Evolutionary conservation across 2,329 filamentous ascomycete genomes (phyloP), one percentile per base, ranked within the genome.

Genomic region (Phialemoniopsis sp.): DNA sequence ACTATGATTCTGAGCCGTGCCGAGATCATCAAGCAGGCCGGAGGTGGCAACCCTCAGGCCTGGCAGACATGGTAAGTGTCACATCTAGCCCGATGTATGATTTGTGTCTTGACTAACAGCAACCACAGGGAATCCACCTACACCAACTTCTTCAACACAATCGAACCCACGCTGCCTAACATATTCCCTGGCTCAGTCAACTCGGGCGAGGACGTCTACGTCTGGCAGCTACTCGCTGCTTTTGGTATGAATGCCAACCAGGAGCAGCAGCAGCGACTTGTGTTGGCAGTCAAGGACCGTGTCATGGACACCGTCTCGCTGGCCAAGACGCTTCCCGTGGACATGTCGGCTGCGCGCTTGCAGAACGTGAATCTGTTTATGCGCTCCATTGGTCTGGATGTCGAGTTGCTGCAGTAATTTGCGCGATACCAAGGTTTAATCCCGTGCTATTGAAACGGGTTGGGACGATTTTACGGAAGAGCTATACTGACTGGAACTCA

Each of bases 291-390:
- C 52, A 98, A 97, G 77, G 93, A 98, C 55, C 85, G 91, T 39
- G 93, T 98, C 43, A 94, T 97, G 79, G 90, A 95, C 58, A 97
- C 93, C 1, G 89, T 98, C 10, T 72, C 78, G 21, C 80, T 95
- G 38, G 85, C 88, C 54, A 96, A 95, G 73, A 91, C 88, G 2
- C 72, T 98, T 28, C 91, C 93, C 14, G 76, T 83, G 13, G 86
- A 93, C 41, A 88, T 97, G 81, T 83, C 87, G 12, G 81, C 81
- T 44, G 82, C 88, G 58, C 83, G 91, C 43, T 72, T 95, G 42
- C 84, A 85, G 42, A 95, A 95, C 57, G 93, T 98, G 50, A 98
- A 98, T 60, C 69, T 98, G 40, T 98, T 98, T 63, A 96, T 98
- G 90, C 85, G 89, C 56, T 93, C 91, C 40, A 96, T 98, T 63